Conservation (phyloP, 2,329 filamentous ascomycete genomes). For the Ilyonectria mors-panacis region DNA sequence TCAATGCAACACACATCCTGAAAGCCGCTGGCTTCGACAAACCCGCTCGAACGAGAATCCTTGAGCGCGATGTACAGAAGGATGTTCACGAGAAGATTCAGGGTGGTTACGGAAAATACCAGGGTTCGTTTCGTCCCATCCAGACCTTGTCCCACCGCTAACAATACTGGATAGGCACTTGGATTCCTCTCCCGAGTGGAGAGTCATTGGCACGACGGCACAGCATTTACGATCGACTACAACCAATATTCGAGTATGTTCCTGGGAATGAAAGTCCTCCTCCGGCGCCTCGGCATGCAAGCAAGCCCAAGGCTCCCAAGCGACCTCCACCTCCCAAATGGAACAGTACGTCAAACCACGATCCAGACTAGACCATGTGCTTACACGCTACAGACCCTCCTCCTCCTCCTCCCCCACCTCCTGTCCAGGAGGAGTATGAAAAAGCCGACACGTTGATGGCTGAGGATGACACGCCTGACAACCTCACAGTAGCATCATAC, state of each 20-base stretch:
- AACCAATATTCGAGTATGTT: conserved; percentile 90
- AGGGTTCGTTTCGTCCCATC: conserved; percentile 69
- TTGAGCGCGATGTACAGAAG: conserved; percentile 97
- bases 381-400: conserved; percentile 42
- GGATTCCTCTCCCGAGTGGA: conserved; percentile 91
- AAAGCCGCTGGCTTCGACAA: conserved; percentile 99
- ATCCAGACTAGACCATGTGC: background rate
- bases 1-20: conserved; percentile 99
- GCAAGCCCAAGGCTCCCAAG: conserved; percentile 85
- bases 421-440: conserved; percentile 74
- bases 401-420: conserved; percentile 39
- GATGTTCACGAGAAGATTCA: conserved; percentile 98
- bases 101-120: conserved; percentile 98
- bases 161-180: conserved; percentile 76
- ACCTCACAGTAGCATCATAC: conserved; percentile 85
- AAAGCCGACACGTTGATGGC: conserved; percentile 72
- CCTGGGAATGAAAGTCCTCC: conserved; percentile 90
- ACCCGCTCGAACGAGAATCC: conserved; percentile 91
- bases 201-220: conserved; percentile 88
- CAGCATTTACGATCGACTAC: conserved; percentile 85
- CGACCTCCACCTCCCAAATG: conserved; percentile 71
- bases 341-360: conserved; percentile 50
- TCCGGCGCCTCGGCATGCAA: conserved; percentile 92
- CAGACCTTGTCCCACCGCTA: conserved; percentile 3
- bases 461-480: conserved; percentile 87